phyloP scores from a whole-genome alignment of 441 rosid species.

The Erysimum cheiri region DNA sequence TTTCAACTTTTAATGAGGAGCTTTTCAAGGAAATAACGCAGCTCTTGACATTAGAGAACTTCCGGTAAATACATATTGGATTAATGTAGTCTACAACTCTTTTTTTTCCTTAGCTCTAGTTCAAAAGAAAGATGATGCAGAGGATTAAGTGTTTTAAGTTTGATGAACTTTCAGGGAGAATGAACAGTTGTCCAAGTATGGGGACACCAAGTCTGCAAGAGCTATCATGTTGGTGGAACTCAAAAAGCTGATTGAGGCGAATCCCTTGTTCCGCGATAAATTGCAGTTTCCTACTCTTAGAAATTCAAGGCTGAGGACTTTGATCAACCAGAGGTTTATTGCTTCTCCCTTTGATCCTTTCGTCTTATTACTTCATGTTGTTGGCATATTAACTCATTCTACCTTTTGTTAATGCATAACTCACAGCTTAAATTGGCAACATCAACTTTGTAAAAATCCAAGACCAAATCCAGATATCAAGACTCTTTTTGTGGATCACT shows the following conservation, averaged over 20 bases:
- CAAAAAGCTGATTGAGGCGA: conserved; percentile 97
- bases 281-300: conserved; percentile 92
- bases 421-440: conserved; percentile 98
- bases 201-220: conserved; percentile 98
- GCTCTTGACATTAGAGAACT: conserved; percentile 89
- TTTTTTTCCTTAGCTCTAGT: neutral
- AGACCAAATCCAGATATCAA: conserved; percentile 98
- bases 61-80: conserved; percentile 54
- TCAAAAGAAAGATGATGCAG: conserved; percentile 18
- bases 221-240: conserved; percentile 96
- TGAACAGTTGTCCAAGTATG: conserved; percentile 94
- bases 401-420: conserved; percentile 23
- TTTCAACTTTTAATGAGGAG: conserved; percentile 95
- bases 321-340: conserved; percentile 86
- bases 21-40: conserved; percentile 98
- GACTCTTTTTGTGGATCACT: conserved; percentile 95
- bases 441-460: conserved; percentile 94
- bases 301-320: conserved; percentile 87
- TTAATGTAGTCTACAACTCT: neutral
- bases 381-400: conserved; percentile 13
- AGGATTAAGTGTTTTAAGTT: conserved; percentile 11
- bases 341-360: conserved; percentile 8
- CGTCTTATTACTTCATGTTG: conserved; percentile 5
- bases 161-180: conserved; percentile 70
- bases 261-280: conserved; percentile 93